These are phyloP conservation scores for Scheffersomyces parashehatae DNA, from an alignment of 1,139 yeast species.

Conservation along the genomic window DNA sequence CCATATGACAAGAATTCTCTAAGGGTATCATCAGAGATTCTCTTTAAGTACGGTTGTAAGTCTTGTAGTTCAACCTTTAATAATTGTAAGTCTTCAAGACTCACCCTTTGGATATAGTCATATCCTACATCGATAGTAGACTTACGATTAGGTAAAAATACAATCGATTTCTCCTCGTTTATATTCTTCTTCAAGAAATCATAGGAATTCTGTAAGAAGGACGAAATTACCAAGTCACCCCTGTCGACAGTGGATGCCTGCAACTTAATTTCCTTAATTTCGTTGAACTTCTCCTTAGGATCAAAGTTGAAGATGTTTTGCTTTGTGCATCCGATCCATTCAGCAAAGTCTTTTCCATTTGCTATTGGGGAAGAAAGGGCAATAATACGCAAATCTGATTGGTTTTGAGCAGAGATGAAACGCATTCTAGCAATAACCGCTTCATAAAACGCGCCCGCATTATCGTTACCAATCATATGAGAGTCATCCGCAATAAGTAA, in stretches of 20 bases:
- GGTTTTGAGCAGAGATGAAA: slow-evolving; percentile 65
- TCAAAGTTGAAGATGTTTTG: slow-evolving; percentile 67
- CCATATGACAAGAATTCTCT: slow-evolving; percentile 54
- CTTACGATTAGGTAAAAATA: slow-evolving; percentile 60
- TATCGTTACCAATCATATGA: slow-evolving; percentile 66
- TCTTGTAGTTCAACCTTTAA: slow-evolving; percentile 32
- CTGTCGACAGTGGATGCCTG: slow-evolving; percentile 45
- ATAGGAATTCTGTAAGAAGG: slow-evolving; percentile 54
- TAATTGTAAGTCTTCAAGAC: slow-evolving; percentile 26
- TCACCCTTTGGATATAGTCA: slow-evolving; percentile 40
- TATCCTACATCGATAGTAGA: slow-evolving; percentile 55
- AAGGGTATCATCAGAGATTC: slow-evolving; percentile 50
- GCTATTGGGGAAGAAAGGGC: slow-evolving; percentile 70
- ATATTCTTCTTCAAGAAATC: slow-evolving; percentile 25
- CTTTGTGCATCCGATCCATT: slow-evolving; percentile 77
- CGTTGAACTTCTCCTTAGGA: slow-evolving; percentile 57
- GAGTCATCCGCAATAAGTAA: slow-evolving; percentile 73
- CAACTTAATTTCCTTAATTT: slow-evolving; percentile 59
- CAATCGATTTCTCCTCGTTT: slow-evolving; percentile 37
- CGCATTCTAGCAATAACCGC: slow-evolving; percentile 67
- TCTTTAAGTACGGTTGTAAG: slow-evolving; percentile 42
- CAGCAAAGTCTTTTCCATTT: slow-evolving; percentile 75
- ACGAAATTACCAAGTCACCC: slow-evolving; percentile 25
- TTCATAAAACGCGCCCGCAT: slow-evolving; percentile 66
- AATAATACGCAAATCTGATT: slow-evolving; percentile 56